Percentiles rank a stretch among this genome's conserved stretches.
Conservation (phyloP, 148 eudicot genomes). For the Rhododendron ferrugineum region DNA sequence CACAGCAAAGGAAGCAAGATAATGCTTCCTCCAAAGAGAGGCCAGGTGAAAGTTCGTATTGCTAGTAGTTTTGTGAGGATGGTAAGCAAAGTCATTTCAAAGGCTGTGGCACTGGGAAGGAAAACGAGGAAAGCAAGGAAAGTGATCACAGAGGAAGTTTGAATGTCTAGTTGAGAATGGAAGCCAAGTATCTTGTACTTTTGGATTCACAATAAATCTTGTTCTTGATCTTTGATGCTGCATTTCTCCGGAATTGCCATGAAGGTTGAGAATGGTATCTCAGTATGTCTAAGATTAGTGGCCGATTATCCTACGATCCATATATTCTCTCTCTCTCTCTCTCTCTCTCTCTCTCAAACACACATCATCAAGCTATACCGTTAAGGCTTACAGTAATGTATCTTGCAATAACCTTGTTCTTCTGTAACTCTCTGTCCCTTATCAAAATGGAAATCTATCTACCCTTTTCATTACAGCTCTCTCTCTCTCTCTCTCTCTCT, state of each 20-base stretch:
- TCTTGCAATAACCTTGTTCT: background rate
- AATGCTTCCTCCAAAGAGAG: conserved; percentile 13
- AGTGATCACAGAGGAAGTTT: conserved; percentile 5
- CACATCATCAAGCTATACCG: background rate
- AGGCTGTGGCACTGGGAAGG: conserved; percentile 1
- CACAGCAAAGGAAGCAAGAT: background rate
- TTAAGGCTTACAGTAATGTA: background rate
- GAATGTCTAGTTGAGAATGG: background rate
- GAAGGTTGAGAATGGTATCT: background rate
- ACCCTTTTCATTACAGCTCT: background rate
- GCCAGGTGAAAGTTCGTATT: conserved; percentile 12
- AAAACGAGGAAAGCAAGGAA: background rate
- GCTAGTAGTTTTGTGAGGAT: background rate
- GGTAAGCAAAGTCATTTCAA: background rate
- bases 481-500: background rate
- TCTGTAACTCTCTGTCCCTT: background rate
- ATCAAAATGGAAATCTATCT: background rate
- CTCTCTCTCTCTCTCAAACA: background rate
- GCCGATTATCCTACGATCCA: background rate
- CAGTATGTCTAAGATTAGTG: background rate
- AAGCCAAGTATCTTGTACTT: background rate
- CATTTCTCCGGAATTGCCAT: background rate
- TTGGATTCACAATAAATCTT: background rate
- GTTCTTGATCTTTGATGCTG: conserved; percentile 4
- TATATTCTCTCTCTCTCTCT: background rate